Evolutionary conservation across 2,329 filamentous ascomycete species (phyloP), one percentile per base, ranked within the genome.

Genomic region (Fusarium sublunatum): DNA sequence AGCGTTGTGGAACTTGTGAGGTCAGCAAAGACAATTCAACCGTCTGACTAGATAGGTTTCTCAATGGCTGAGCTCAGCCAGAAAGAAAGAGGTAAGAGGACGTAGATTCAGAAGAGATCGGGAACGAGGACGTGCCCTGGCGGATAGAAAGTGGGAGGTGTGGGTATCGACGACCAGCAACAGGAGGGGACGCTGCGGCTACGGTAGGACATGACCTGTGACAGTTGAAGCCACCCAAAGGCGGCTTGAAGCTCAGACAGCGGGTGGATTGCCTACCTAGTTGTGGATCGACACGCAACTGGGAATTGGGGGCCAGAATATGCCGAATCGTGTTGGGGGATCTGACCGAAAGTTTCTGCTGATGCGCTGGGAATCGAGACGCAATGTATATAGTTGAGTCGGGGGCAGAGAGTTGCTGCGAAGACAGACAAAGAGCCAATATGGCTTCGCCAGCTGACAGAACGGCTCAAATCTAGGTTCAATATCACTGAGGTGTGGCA

Each of bases 151-250:
- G 40, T 66, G 58, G 58, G 63, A 52, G 50, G 59, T 38, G 63
- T 67, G 58, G 55, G 39, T 49, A 67, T 53, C 12, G 45, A 54
- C 26, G 28, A 57, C 49, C 34, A 53, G 61, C 34, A 59, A 35
- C 35, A 53, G n/a, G 51, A 61, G 61, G 61, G 61, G 55, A n/a
- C 53, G 63, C 64, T 69, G 64, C 66, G 64, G 61, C 61, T 68
- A 19, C 19, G 19, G 19, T 19, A 69, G 58, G 54, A 61, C 64
- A 55, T 61, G 45, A 53, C 47, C 24, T 63, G 66, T 65, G 60
- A 67, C 58, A 65, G 53, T 53, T 36, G 41, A 59, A 42, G 55
- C 47, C 47, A 52, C 51, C 31, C 46, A 35, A 40, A 25, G n/a
- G 43, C 38, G 42, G 51, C 50, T 50, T 34, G 54, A 45, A 47